phyloP scores from a whole-genome alignment of 139 green algal genomes.

The Microglena sp. region DNA sequence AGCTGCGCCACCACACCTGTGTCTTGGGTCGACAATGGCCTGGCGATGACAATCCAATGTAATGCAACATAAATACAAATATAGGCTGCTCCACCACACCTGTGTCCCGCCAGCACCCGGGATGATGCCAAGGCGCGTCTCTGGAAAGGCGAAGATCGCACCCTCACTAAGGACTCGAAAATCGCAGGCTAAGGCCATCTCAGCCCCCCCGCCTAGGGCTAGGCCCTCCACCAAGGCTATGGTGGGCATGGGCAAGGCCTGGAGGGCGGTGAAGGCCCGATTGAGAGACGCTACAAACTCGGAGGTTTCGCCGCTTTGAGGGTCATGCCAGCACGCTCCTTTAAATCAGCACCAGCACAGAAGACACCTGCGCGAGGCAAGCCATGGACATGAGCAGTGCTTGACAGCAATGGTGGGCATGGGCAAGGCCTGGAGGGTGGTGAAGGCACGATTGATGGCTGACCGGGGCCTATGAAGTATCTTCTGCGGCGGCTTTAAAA shows the following conservation, averaged over 20 bases:
- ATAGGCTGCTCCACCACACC: too few relatives aligned
- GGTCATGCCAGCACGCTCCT: constrained; percentile 42
- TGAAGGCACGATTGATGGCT: neutral
- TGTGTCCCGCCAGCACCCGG: constrained; percentile 67
- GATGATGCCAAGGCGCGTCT: constrained; percentile 74
- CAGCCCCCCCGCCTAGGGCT: constrained; percentile 69
- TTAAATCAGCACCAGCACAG: constrained; percentile 57
- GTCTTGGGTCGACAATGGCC: too few relatives aligned
- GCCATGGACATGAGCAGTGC: neutral
- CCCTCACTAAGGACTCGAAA: constrained; percentile 41
- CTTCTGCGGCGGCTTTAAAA: too few relatives aligned
- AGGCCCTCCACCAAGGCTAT: constrained; percentile 51
- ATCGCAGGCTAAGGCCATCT: constrained; percentile 79
- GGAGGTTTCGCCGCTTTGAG: constrained; percentile 17
- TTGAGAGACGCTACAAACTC: neutral
- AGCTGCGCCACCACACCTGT: too few relatives aligned
- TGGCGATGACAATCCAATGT: too few relatives aligned
- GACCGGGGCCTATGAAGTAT: too few relatives aligned
- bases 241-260: constrained; percentile 57
- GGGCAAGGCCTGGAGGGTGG: constrained; percentile 32
- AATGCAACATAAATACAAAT: too few relatives aligned
- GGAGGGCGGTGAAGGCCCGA: neutral
- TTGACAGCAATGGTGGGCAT: constrained; percentile 55
- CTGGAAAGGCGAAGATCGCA: constrained; percentile 50
- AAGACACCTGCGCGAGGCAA: constrained; percentile 42